A percentile compares a stretch with the other conserved stretches of the same genome.
phyloP scores from a whole-genome alignment of 1,284 basidiomycete species.

The Microbotryum saponariae region DNA sequence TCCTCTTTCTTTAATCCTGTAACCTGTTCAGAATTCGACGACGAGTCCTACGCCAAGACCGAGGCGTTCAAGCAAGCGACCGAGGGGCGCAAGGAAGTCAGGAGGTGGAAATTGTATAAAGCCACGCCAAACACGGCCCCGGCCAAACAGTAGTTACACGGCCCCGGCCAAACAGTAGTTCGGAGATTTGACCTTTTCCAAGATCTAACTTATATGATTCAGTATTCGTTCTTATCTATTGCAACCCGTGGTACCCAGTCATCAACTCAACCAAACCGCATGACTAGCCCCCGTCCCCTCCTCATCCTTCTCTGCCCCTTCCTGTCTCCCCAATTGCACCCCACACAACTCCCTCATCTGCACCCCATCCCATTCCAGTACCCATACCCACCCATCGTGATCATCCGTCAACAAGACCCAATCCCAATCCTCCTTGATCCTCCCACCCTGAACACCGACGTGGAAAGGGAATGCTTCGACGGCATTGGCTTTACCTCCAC shows the following conservation, averaged over 20 bases:
- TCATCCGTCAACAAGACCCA: slow-evolving; percentile 41
- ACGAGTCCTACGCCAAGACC: slow-evolving; percentile 19
- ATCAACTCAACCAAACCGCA: slow-evolving; percentile 35
- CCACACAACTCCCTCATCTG: slow-evolving; percentile 36
- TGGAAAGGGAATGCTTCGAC: slow-evolving; percentile 39
- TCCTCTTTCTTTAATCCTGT: neutral
- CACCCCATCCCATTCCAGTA: slow-evolving; percentile 35
- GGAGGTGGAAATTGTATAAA: slow-evolving; percentile 30
- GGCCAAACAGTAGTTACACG: slow-evolving; percentile 13
- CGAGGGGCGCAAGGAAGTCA: slow-evolving; percentile 18
- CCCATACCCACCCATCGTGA: slow-evolving; percentile 39
- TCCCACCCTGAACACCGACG: neutral
- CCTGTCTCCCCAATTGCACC: slow-evolving; percentile 29
- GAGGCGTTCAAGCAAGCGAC: slow-evolving; percentile 16
- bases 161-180: slow-evolving; percentile 5
- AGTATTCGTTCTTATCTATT: neutral
- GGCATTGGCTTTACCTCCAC: slow-evolving; percentile 43
- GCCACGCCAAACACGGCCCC: slow-evolving; percentile 28
- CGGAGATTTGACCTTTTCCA: neutral
- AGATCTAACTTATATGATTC: neutral
- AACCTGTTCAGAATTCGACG: slow-evolving; percentile 23
- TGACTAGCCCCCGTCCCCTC: slow-evolving; percentile 32
- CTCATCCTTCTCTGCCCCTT: slow-evolving; percentile 16
- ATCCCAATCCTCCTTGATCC: slow-evolving; percentile 23
- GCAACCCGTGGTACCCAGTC: too few relatives aligned